Conservation (phyloP, 202 grass and related monocot species). For the Saccharum hybrid region DNA sequence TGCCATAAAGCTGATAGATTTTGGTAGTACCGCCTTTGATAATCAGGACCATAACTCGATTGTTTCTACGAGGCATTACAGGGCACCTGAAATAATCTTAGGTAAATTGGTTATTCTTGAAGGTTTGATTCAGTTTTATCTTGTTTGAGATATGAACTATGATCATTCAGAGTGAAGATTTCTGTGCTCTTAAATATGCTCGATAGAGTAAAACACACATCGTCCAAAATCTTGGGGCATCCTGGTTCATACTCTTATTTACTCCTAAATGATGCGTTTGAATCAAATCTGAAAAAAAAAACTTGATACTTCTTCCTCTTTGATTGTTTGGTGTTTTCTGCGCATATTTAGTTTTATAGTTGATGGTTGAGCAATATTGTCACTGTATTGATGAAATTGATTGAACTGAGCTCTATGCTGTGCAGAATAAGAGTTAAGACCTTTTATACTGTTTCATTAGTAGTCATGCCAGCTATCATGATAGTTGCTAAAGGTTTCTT, state of each 20-base stretch:
- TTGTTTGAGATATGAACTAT: slow-evolving; percentile 55
- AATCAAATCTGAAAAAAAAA: neutral
- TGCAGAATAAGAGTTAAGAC: slow-evolving; percentile 19
- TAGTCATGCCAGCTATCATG: slow-evolving; percentile 6
- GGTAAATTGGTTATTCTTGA: slow-evolving; percentile 72
- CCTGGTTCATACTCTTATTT: slow-evolving; percentile 5
- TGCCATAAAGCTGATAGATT: slow-evolving; percentile 99
- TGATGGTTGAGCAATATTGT: neutral
- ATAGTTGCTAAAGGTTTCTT: slow-evolving; percentile 18
- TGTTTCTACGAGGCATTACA: slow-evolving; percentile 99
- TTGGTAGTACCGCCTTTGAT: slow-evolving; percentile 94
- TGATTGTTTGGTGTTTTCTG: neutral
- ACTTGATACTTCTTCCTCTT: neutral
- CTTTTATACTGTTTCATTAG: slow-evolving; percentile 25
- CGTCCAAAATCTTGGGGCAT: slow-evolving; percentile 11
- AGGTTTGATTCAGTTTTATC: slow-evolving; percentile 61
- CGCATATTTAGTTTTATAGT: slow-evolving; percentile 32
- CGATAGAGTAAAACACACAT: slow-evolving; percentile 16
- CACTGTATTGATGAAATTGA: slow-evolving; percentile 26
- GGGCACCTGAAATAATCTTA: slow-evolving; percentile 98
- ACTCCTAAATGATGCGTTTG: neutral
- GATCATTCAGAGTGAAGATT: slow-evolving; percentile 30
- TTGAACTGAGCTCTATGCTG: slow-evolving; percentile 19
- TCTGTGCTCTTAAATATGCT: slow-evolving; percentile 31
- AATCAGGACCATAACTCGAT: slow-evolving; percentile 84